Conservation (phyloP, 2,329 filamentous ascomycete species). For the Ophiostoma novo-ulmi region DNA sequence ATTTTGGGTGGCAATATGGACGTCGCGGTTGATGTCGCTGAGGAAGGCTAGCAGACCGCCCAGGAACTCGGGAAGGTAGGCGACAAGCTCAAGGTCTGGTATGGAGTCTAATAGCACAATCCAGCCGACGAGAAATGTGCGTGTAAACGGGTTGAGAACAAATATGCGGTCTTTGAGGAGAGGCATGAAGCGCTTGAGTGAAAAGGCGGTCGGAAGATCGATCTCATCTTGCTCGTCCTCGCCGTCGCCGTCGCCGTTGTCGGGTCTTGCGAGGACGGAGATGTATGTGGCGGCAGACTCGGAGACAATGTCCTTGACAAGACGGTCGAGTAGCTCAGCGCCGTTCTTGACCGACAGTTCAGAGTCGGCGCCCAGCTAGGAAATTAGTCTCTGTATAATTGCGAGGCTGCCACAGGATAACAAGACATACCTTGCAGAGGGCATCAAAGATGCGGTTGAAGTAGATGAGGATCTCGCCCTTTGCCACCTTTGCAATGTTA, state of each 20-base stretch:
- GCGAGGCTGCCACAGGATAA: not conserved
- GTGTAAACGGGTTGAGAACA: constrained; percentile 89
- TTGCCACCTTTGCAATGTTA: constrained; percentile 98
- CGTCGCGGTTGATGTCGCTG: constrained; percentile 84
- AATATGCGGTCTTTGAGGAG: constrained; percentile 89
- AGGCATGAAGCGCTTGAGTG: constrained; percentile 83
- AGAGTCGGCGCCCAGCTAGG: constrained; percentile 79
- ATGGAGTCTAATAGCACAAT: constrained; percentile 93
- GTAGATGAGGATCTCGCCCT: constrained; percentile 93
- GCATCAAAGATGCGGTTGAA: constrained; percentile 99
- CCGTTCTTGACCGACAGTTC: constrained; percentile 98
- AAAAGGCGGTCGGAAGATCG: constrained; percentile 78
- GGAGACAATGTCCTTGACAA: constrained; percentile 93
- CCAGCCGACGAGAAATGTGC: constrained; percentile 94
- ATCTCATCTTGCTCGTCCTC: constrained; percentile 38
- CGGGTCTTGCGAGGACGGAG: constrained; percentile 66
- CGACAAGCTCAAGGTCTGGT: constrained; percentile 89
- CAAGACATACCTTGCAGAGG: constrained; percentile 75
- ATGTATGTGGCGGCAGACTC: constrained; percentile 94
- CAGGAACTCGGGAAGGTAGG: constrained; percentile 86
- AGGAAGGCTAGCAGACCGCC: constrained; percentile 86
- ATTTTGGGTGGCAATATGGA: constrained; percentile 87
- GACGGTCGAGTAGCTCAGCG: constrained; percentile 85
- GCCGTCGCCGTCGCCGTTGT: constrained; percentile 43
- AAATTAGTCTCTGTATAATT: not conserved